Evolutionary conservation across 2,329 filamentous ascomycete genomes (phyloP), one percentile per base, ranked within the genome.

Genomic region (Sarocladium strictum): DNA sequence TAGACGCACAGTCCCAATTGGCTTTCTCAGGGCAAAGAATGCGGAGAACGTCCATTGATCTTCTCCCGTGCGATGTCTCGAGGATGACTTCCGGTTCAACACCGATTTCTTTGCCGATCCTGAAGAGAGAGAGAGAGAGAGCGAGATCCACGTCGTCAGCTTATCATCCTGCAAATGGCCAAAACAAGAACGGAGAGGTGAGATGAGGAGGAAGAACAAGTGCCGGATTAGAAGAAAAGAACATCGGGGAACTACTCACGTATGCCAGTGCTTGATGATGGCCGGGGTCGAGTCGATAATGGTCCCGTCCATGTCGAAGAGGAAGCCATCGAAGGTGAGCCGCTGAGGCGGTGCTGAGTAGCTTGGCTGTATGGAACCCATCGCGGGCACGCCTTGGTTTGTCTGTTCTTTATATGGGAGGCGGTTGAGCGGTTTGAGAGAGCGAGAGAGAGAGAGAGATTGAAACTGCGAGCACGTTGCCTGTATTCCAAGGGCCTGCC

Each of bases 1-100:
- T 11, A 10, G 35, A n/a, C 89, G 74, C 73, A 95, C 90, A 96
- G 60, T 96, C 90, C 90, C 89, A 93, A 63, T 87, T 97, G 40
- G 94, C 94, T 67, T 90, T 90, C 62, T 89, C 85, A 15, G 90
- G 88, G 58, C 89, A 86, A 56, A 96, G 81, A 26, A 92, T 75
- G 67, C 82, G 82, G 56, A 99, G 78, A 2, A 88, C 84, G 63
- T 99, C 94, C 64, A 97, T 96, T 61, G 85, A 90, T 56, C 94
- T 79, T 57, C 93, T 84, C 58, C 94, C 94, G 71, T 99, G 94
- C 4, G 91, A 96, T 10, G 90, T 96, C 63, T 90, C 81, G 24
- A 97, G 80, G 63, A 99, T 97, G 45, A 87, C 81, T 49, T 86
- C 78, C n/a, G 90, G 89, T 60, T 90, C 83, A 21, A 97, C 86